phyloP scores from a whole-genome alignment of 2,329 filamentous ascomycete genomes.

The Aureobasidium sp. region DNA sequence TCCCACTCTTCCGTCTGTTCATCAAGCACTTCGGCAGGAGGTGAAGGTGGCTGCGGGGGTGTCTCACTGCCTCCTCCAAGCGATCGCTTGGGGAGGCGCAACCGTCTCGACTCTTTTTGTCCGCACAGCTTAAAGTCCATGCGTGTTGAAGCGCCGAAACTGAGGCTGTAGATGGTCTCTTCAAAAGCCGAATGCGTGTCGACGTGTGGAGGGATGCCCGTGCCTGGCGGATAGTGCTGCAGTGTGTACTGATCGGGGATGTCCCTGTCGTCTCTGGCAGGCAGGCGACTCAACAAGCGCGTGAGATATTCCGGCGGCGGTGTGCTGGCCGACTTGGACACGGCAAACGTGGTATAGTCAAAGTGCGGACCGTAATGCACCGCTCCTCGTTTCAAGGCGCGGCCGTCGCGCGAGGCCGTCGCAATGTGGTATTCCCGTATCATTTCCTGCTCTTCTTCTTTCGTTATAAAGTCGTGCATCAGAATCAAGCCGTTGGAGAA shows the following conservation, averaged over 20 bases:
- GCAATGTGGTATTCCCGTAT: constrained; percentile 10
- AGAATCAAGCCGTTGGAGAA: constrained; percentile 10
- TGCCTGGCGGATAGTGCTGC: constrained; percentile 12
- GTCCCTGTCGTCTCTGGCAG: constrained; percentile 4
- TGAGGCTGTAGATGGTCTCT: constrained; percentile 13
- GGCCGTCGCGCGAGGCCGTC: not conserved
- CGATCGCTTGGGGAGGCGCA: constrained; percentile 11
- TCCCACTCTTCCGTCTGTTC: constrained; percentile 12
- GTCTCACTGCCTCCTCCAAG: constrained; percentile 1
- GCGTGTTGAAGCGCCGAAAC: constrained; percentile 7
- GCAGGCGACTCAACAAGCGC: constrained; percentile 1
- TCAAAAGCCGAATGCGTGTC: constrained; percentile 16
- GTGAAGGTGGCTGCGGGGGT: not conserved
- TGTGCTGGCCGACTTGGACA: constrained; percentile 3
- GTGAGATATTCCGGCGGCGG: constrained; percentile 8
- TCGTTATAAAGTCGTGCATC: constrained; percentile 11
- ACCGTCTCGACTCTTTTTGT: constrained; percentile 6
- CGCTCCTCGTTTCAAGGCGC: not conserved
- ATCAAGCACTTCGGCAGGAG: not conserved
- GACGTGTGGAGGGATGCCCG: constrained; percentile 14
- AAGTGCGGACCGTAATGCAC: constrained; percentile 14
- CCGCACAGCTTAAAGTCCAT: constrained; percentile 12
- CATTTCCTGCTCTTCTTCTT: constrained; percentile 14
- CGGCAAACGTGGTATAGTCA: constrained; percentile 15
- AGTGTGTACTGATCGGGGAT: constrained; percentile 12